Conservation (phyloP, 805 yeast genomes). For the Candida easanensis region DNA sequence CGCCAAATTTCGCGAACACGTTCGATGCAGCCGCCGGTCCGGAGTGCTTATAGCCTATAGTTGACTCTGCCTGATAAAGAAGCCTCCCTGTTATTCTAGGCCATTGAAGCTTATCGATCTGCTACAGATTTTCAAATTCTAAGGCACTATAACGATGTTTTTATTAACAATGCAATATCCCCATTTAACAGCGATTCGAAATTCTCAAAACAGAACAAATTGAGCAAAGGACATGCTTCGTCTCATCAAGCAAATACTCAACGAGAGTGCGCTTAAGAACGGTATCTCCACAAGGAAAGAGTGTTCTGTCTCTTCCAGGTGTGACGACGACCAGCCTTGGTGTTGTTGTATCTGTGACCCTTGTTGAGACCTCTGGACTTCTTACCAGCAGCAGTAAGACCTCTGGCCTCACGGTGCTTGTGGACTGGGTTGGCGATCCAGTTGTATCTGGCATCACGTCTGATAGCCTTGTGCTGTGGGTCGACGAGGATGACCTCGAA, state of each 20-base stretch:
- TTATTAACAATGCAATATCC: background rate
- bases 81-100: background rate
- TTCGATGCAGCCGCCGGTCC: background rate
- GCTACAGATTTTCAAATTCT: background rate
- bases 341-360: constrained; percentile 99
- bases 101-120: background rate
- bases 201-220: background rate
- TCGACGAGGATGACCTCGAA: constrained; percentile 96
- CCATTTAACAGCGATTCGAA: background rate
- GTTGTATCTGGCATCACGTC: constrained; percentile 98
- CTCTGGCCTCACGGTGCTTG: constrained; percentile 99
- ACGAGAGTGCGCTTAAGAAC: constrained; percentile 33
- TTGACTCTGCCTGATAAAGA: no score
- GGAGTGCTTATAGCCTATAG: no score
- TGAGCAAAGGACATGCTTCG: background rate
- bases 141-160: background rate
- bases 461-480: constrained; percentile 97
- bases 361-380: constrained; percentile 99
- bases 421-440: constrained; percentile 99
- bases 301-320: constrained; percentile 99
- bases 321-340: constrained; percentile 98
- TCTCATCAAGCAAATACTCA: constrained; percentile 2
- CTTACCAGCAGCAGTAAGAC: constrained; percentile 97
- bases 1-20: constrained; percentile 5
- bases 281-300: constrained; percentile 98